Evolutionary conservation across 768 basidiomycete species (phyloP), one percentile per base, ranked within the genome.

Genomic region (Lactarius vividus): DNA sequence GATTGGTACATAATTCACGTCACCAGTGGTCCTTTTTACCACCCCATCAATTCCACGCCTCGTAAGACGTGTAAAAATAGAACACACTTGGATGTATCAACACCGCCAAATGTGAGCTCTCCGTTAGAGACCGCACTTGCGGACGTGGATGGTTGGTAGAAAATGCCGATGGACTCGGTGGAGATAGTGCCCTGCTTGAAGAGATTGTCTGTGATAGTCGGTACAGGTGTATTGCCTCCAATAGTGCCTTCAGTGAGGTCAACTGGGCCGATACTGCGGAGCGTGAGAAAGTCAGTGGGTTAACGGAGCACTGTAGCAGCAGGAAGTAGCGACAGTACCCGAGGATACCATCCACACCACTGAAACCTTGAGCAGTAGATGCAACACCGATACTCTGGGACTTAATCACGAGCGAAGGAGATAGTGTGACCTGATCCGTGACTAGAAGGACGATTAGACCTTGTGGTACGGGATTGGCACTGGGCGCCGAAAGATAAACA

Each of bases 141-240:
- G 10, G 70, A 59, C 1, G 81, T 81, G 4, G 82, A 81, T 16
- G 84, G 85, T 63, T 77, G 73, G 70, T 81, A 87, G 59, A 78
- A 85, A 71, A 85, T 83, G 5, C 82, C 83, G 62, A 86, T 75
- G 4, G 78, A 77, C 67, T 83, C 74, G 15, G 75, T 69, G 16
- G 77, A 56, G 66, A 87, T 86, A 3, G 73, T 74, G 11, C 82
- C 81, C 71, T 84, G 79, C 11, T 74, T 40, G 73, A 77, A 82
- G 15, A 86, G 78, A 73, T 83, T 87, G 75, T 86, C 82, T n/a
- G 81, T 84, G 20, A 87, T 81, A 13, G 85, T 86, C 10, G 84
- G 82, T 26, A 85, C 79, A 23, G 73, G 72, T 2, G 71, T 53
- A 11, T 74, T 76, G 60, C 74, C 73, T 3, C 74, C 74, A 42